Evolutionary conservation across 768 basidiomycete genomes (phyloP).

Genomic region (Mycena capillaripes): DNA sequence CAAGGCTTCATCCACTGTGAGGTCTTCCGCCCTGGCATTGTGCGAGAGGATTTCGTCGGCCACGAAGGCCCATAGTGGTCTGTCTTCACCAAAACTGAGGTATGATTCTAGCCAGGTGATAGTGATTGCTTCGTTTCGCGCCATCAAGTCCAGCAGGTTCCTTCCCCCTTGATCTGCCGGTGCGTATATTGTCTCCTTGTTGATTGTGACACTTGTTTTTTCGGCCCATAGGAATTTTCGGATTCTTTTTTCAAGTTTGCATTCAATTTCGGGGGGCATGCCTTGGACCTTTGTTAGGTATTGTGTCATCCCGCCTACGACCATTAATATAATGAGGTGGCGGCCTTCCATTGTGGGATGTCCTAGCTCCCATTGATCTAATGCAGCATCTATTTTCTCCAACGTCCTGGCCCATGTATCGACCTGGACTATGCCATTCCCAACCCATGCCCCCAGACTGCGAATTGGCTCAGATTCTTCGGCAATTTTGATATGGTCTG

Average conservation of each 20-base stretch:
- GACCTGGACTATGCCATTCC: constrained; percentile 13
- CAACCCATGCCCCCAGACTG: constrained; percentile 30
- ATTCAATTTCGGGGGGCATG: constrained; percentile 35
- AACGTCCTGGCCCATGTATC: constrained; percentile 18
- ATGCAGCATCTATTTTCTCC: constrained; percentile 2
- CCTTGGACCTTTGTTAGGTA: constrained; percentile 35
- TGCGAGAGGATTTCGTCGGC: not conserved
- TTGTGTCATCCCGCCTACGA: constrained; percentile 25
- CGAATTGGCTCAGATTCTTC: constrained; percentile 28
- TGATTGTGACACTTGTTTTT: not conserved
- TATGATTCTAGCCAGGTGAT: constrained; percentile 28
- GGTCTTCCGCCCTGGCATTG: not conserved
- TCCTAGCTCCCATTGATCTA: constrained; percentile 7
- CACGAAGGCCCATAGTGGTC: not conserved
- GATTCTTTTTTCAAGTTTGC: not conserved
- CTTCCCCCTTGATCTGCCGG: constrained; percentile 21
- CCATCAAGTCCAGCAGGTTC: not conserved
- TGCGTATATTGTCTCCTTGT: not conserved
- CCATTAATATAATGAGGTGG: constrained; percentile 9
- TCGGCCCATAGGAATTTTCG: no score
- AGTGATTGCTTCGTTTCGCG: constrained; percentile 34
- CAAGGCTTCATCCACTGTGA: not conserved
- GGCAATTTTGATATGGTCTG: constrained; percentile 23
- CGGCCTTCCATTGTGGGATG: constrained; percentile 32
- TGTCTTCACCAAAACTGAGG: not conserved